Evolutionary conservation across 495 filamentous ascomycete species (phyloP), one percentile per base, ranked within the genome.

Genomic region (Haplographium delicatum): DNA sequence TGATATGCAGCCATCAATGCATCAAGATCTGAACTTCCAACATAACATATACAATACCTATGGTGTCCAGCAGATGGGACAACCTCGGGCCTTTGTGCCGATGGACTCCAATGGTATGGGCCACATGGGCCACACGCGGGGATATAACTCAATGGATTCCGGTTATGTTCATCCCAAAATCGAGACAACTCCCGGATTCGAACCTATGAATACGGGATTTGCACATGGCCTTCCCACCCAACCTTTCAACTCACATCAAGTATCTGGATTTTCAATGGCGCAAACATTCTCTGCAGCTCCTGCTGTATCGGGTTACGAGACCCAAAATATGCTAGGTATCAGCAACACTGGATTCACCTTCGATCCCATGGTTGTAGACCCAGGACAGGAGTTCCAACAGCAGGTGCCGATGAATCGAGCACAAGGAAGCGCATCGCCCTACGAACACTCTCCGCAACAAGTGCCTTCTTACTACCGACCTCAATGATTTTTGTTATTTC

Each of bases 381-480:
- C 25, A 2, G 27, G 23, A 15, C 53, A 54, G 25, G 22, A 15
- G 7, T 57, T 37, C 20, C 54, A 46, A 28, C 50, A 46, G 24
- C 50, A 55, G n/a, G 44, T 48, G 8, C 54, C 58, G 19, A 61
- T 55, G 51, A 61, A 47, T 31, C 54, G 58, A 16, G 38, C 58
- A 10, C 58, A 44, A n/a, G 58, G 51, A 13, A 55, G 51, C 44
- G 43, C 24, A 6, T 55, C 54, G 16, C 50, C 54, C 1, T 61
- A 61, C 20, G 54, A 54, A 13, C 47, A 54, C 18, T 51, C 54
- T 1, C 50, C 50, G 11, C 54, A 58, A 57, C 63, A 61, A 60
- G 59, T 62, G 64, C 68, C 71, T 56, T 70, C 54, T 62, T 67
- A 56, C 16, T 24, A 25, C 7, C 48, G 13, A 16, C 44, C 38